A percentile compares a stretch with the other conserved stretches of the same genome.
Evolutionary conservation across 495 filamentous ascomycete genomes (phyloP).

Genomic region (Trichoderma reesei): DNA sequence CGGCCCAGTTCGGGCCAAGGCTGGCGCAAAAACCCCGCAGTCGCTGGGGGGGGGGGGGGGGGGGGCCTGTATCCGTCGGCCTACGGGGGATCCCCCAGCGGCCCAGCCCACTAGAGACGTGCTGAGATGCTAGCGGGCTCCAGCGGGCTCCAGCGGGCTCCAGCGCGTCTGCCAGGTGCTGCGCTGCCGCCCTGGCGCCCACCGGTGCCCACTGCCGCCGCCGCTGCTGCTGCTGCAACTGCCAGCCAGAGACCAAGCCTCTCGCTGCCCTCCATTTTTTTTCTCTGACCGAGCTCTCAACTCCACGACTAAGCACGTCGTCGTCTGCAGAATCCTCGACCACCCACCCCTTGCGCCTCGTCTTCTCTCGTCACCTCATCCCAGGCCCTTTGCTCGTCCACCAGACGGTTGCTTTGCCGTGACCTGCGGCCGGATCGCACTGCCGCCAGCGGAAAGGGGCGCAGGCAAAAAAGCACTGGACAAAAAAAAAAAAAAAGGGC

Average conservation of each 20-base stretch:
- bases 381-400: background rate
- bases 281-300: background rate
- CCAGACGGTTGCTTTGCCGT: background rate
- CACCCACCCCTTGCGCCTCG: background rate
- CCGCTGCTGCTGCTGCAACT: no score
- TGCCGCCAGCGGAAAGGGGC: background rate
- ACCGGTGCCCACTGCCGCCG: background rate
- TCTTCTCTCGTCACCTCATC: background rate
- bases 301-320: background rate
- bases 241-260: no score
- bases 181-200: background rate
- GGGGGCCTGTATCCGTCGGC: no score
- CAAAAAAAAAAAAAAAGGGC: no score
- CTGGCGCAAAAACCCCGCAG: background rate
- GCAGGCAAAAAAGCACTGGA: background rate
- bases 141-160: background rate
- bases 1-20: constrained; percentile 5
- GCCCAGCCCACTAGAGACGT: background rate
- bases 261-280: no score
- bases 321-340: background rate
- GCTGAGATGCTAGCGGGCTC: background rate
- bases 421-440: background rate
- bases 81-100: constrained; percentile 3
- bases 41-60: no score
- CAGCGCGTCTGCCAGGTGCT: background rate